Evolutionary conservation across 2,329 filamentous ascomycete species (phyloP), one percentile per base, ranked within the genome.

Genomic region (Pyricularia grisea): DNA sequence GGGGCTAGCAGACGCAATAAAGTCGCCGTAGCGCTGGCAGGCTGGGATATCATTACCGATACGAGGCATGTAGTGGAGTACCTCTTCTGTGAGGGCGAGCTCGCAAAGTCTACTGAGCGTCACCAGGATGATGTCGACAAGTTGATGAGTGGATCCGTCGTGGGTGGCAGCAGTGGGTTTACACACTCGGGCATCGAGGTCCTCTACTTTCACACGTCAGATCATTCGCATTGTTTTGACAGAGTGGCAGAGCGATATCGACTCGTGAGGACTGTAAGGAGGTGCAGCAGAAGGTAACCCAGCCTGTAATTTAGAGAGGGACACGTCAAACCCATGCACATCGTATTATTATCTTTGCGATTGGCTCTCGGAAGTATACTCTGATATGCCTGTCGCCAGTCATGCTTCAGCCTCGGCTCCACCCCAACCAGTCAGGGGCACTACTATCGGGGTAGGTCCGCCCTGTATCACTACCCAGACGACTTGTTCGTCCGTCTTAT

Each of bases 381-480:
- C n/a, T 9, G 17, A 58, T 58, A 58, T 58, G 50, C 23, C 20
- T 58, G 50, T 10, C 23, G 23, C 14, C n/a, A 14, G n/a, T 61
- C 58, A 23, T 61, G n/a, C 17, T 23, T 27, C 58, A 12, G 33
- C 76, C 73, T 82, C 79, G 55, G 80, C 76, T 11, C 84, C 84
- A 70, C 85, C 85, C 89, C 89, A 92, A 27, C 84, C 86, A 12
- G 83, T 82, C 69, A 92, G 73, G 73, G 89, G 87, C 30, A 87
- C 86, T 6, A 90, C 87, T 1, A 87, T 82, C 0, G 89, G 89
- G 69, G 82, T 81, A 2, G 84, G 76, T 0, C 89, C 90, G 72
- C 85, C 87, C 27, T 89, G 83, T 5, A 88, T 86, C 64, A 92
- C 84, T 12, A 91, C 83, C 87, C 89, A 91, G 55, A 87, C 84